Conservation (phyloP, 2,329 filamentous ascomycete species). For the Chaetomiaceae sp. region DNA sequence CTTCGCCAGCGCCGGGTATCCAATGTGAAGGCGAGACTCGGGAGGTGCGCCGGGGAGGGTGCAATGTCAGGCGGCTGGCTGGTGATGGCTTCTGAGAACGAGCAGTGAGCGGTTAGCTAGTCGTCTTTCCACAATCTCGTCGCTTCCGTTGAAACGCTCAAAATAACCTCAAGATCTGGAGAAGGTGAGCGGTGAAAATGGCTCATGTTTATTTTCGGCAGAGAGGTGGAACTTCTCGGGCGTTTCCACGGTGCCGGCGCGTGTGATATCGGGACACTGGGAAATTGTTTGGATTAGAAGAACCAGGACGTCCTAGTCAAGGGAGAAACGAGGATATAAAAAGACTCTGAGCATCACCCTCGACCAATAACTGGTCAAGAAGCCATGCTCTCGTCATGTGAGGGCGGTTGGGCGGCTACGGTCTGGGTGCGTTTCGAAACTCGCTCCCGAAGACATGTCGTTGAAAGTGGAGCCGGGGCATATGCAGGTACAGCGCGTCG, state of each 20-base stretch:
- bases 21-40: neutral
- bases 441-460: constrained; percentile 10
- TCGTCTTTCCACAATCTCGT: neutral
- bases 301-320: neutral
- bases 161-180: neutral
- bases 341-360: neutral
- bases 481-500: constrained; percentile 24
- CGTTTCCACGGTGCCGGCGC: neutral
- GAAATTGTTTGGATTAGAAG: neutral
- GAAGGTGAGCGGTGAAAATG: neutral
- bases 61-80: neutral
- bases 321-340: constrained; percentile 7
- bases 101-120: neutral
- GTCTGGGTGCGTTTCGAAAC: constrained; percentile 4
- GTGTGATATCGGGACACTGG: neutral
- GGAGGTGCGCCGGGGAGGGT: neutral
- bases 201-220: neutral
- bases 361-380: neutral
- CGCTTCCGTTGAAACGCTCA: neutral
- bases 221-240: neutral
- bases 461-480: constrained; percentile 19
- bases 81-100: neutral
- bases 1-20: neutral
- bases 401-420: neutral
- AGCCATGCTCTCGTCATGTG: neutral